These are phyloP conservation scores for Ogataea pini DNA, from an alignment of 805 yeast genomes.

Conservation along the genomic window DNA sequence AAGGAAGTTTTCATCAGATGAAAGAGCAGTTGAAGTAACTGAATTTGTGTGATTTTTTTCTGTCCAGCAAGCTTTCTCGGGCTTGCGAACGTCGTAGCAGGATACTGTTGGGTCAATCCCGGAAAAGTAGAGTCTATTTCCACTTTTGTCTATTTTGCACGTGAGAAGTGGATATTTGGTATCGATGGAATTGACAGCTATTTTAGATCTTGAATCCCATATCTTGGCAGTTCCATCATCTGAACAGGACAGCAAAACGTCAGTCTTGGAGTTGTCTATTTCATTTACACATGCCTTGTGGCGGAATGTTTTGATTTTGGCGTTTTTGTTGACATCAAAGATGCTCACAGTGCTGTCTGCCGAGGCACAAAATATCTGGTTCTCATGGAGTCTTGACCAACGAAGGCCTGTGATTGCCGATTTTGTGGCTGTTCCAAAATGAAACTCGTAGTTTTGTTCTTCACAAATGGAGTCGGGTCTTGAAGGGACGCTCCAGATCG, in stretches of 20 bases:
- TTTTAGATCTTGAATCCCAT: constrained; percentile 69
- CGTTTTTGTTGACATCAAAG: constrained; percentile 64
- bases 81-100: constrained; percentile 58
- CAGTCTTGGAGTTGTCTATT: constrained; percentile 40
- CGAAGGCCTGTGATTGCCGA: constrained; percentile 61
- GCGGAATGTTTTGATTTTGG: constrained; percentile 50
- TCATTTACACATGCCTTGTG: constrained; percentile 51
- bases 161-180: constrained; percentile 61
- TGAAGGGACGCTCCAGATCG: constrained; percentile 32
- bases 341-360: constrained; percentile 63
- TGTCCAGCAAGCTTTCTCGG: constrained; percentile 45
- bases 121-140: constrained; percentile 49
- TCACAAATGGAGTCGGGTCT: constrained; percentile 13
- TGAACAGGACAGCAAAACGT: constrained; percentile 49
- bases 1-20: constrained; percentile 42
- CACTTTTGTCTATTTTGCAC: constrained; percentile 41
- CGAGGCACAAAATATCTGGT: constrained; percentile 48
- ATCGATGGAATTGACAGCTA: constrained; percentile 33
- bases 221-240: constrained; percentile 63
- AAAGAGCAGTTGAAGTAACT: constrained; percentile 55
- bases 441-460: constrained; percentile 16
- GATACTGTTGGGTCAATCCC: constrained; percentile 69
- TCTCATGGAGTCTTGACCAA: constrained; percentile 51
- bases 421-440: constrained; percentile 42
- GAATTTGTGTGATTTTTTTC: constrained; percentile 48